Conservation (phyloP, 2,329 filamentous ascomycete species). For the Diaporthe sp. region DNA sequence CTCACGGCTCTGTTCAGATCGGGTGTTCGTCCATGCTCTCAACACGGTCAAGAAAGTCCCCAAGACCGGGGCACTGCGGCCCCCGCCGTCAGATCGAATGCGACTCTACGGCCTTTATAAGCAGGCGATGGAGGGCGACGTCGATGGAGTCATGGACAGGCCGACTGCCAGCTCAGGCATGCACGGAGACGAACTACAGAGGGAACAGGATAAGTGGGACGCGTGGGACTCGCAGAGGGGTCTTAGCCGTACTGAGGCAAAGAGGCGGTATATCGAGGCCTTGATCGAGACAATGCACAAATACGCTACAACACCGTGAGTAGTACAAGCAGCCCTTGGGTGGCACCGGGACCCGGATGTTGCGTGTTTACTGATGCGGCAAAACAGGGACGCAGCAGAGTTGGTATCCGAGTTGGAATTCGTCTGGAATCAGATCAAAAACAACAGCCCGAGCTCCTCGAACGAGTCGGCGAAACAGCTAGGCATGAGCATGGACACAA, state of each 20-base stretch:
- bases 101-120: constrained; percentile 98
- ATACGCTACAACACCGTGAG: constrained; percentile 88
- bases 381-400: constrained; percentile 80
- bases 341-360: background rate
- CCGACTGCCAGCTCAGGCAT: constrained; percentile 69
- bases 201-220: constrained; percentile 84
- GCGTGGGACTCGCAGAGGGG: constrained; percentile 93
- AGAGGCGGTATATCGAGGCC: constrained; percentile 92
- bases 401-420: constrained; percentile 97
- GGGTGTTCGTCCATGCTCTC: constrained; percentile 98
- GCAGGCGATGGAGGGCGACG: constrained; percentile 98
- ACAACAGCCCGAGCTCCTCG: constrained; percentile 79
- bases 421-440: constrained; percentile 98
- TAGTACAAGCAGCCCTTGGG: constrained; percentile 37
- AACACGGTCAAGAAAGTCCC: constrained; percentile 99
- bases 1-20: constrained; percentile 71
- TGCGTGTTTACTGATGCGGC: constrained; percentile 20
- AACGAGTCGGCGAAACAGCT: constrained; percentile 67
- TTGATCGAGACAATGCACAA: constrained; percentile 97
- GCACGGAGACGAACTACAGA: constrained; percentile 66
- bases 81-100: constrained; percentile 86
- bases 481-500: constrained; percentile 49
- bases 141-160: constrained; percentile 92
- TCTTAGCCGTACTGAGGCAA: constrained; percentile 89
- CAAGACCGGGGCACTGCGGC: constrained; percentile 90